Conservation (phyloP, 202 grass and related monocot species). For the Brachypodium distachyon region DNA sequence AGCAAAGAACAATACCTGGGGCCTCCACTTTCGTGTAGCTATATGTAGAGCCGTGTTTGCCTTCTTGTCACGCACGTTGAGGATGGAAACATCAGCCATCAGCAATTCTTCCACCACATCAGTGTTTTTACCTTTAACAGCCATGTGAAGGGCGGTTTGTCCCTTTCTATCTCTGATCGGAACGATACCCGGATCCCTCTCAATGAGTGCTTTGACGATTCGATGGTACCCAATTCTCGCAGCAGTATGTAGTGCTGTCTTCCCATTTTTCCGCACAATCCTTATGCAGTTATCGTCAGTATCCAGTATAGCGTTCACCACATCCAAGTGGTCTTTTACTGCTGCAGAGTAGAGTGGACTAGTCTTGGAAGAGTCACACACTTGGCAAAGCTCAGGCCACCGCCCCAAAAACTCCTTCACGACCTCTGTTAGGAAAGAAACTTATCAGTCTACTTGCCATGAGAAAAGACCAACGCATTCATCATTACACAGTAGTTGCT, state of each 20-base stretch:
- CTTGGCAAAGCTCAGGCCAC: constrained; percentile 64
- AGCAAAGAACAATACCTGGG: constrained; percentile 61
- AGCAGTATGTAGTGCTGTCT: constrained; percentile 79
- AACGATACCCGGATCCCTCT: constrained; percentile 71
- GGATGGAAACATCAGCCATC: constrained; percentile 71
- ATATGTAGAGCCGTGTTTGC: constrained; percentile 91
- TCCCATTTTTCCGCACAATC: constrained; percentile 90
- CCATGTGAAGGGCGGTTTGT: constrained; percentile 99
- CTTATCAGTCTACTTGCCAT: neutral
- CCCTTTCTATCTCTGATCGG: constrained; percentile 87
- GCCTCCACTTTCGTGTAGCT: constrained; percentile 97
- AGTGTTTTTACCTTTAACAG: constrained; percentile 91
- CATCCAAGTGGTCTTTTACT: constrained; percentile 79
- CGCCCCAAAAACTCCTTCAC: constrained; percentile 62
- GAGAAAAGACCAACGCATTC: neutral
- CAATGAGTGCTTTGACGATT: constrained; percentile 73
- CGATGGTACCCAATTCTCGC: constrained; percentile 74
- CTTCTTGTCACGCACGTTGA: constrained; percentile 94
- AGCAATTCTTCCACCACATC: constrained; percentile 92
- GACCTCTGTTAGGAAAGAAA: constrained; percentile 40
- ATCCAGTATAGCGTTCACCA: constrained; percentile 82
- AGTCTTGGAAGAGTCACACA: constrained; percentile 77
- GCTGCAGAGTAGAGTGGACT: constrained; percentile 92
- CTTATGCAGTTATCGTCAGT: constrained; percentile 44
- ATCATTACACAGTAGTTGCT: neutral